A percentile compares a stretch with the other conserved stretches of the same genome.
Evolutionary conservation across 2,329 filamentous ascomycete genomes (phyloP).

Genomic region (Diaporthe velutina): DNA sequence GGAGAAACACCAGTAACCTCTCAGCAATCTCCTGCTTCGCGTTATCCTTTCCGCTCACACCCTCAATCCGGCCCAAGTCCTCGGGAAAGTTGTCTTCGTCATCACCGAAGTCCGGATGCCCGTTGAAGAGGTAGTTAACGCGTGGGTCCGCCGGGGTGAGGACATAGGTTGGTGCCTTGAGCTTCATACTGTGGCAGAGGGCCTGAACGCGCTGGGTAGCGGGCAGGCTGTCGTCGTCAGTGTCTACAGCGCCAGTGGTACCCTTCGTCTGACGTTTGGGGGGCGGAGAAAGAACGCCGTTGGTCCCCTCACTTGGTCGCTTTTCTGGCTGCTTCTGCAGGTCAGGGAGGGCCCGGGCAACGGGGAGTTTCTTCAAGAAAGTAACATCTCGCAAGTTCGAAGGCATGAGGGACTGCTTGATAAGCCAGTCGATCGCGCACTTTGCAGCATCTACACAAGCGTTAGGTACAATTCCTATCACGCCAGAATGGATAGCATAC

Average conservation of each 20-base stretch:
- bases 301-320: not conserved
- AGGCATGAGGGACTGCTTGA: conserved; percentile 47
- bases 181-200: conserved; percentile 51
- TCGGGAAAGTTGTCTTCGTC: conserved; percentile 47
- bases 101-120: conserved; percentile 51
- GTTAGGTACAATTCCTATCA: not conserved
- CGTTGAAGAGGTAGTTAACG: conserved; percentile 51
- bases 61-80: conserved; percentile 49
- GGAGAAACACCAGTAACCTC: conserved; percentile 53
- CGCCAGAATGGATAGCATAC: not conserved
- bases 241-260: conserved; percentile 4
- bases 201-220: conserved; percentile 46
- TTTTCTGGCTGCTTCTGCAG: not conserved
- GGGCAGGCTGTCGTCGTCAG: conserved; percentile 34
- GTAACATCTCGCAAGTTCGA: conserved; percentile 36
- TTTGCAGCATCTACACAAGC: conserved; percentile 56
- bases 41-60: conserved; percentile 50
- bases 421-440: conserved; percentile 59
- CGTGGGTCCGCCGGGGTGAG: conserved; percentile 42
- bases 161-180: conserved; percentile 52
- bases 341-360: conserved; percentile 43
- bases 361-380: conserved; percentile 35
- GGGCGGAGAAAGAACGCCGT: not conserved
- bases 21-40: conserved; percentile 56
- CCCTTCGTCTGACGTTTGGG: conserved; percentile 34